Evolutionary conservation across 257 asterid genomes (phyloP).

Genomic region (Misopates orontium): DNA sequence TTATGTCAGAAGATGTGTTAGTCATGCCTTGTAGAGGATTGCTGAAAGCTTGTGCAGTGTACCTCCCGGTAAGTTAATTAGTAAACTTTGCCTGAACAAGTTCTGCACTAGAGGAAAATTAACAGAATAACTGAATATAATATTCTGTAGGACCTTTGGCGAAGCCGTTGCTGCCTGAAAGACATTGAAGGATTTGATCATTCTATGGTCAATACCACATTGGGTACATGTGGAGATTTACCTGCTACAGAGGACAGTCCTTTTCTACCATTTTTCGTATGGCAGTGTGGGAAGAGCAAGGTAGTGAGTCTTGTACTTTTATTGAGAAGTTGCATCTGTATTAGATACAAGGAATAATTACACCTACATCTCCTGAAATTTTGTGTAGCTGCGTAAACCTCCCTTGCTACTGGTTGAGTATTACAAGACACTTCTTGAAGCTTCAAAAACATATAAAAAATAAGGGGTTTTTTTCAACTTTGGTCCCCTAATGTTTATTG

Average conservation of each 20-base stretch:
- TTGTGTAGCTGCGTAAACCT: no score
- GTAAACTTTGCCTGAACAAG: conserved; percentile 19
- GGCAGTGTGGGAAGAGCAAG: conserved; percentile 89
- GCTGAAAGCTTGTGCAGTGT: conserved; percentile 82
- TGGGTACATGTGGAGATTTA: conserved; percentile 88
- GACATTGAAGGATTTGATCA: conserved; percentile 88
- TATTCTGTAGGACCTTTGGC: conserved; percentile 78
- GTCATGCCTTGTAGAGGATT: conserved; percentile 87
- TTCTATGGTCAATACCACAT: conserved; percentile 59
- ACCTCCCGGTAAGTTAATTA: conserved; percentile 68
- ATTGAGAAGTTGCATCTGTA: not conserved
- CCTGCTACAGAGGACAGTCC: conserved; percentile 63
- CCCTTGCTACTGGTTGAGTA: no score
- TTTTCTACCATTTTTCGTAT: conserved; percentile 61
- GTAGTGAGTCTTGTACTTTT: conserved; percentile 38
- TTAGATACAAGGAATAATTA: not conserved
- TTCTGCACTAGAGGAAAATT: conserved; percentile 9
- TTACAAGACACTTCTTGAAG: no score
- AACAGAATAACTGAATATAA: conserved; percentile 19
- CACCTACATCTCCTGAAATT: no score
- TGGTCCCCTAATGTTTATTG: no score
- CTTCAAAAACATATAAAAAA: no score
- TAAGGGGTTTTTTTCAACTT: no score
- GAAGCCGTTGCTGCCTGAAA: conserved; percentile 72
- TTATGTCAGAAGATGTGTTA: conserved; percentile 61